Evolutionary conservation across 768 basidiomycete genomes (phyloP).

Genomic region (Daedaleopsis sinensis): DNA sequence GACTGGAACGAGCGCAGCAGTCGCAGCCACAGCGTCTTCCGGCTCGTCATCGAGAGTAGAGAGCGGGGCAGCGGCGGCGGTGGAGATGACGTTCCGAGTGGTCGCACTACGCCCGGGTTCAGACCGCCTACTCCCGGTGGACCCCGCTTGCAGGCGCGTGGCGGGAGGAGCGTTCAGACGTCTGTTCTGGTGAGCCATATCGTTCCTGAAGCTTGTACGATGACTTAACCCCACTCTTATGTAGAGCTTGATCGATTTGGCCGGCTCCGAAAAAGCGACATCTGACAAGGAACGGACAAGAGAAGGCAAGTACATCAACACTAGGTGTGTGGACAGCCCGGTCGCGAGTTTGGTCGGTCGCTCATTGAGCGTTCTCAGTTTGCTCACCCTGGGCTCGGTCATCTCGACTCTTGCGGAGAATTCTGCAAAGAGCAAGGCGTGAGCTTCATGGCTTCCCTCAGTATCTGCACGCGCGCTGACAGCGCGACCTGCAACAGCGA

Average conservation of each 20-base stretch:
- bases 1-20: conserved; percentile 98
- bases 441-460: conserved; percentile 17
- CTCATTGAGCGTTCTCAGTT: conserved; percentile 42
- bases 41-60: conserved; percentile 89
- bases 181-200: conserved; percentile 62
- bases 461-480: neutral
- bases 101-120: conserved; percentile 55
- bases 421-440: conserved; percentile 74
- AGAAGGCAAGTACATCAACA: conserved; percentile 97
- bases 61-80: conserved; percentile 49
- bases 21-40: conserved; percentile 92
- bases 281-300: conserved; percentile 94
- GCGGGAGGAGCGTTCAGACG: conserved; percentile 78
- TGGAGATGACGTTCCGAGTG: conserved; percentile 44
- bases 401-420: conserved; percentile 93
- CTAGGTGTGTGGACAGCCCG: conserved; percentile 48
- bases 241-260: conserved; percentile 92
- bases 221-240: neutral
- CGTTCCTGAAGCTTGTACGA: neutral
- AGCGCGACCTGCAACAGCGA: conserved; percentile 49
- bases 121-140: conserved; percentile 58
- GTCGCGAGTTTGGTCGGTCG: neutral
- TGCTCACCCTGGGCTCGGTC: conserved; percentile 91
- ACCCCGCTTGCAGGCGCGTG: conserved; percentile 71
- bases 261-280: conserved; percentile 95